Base-by-base conservation (phyloP, 495 filamentous ascomycete genomes). In the Cenococcum geophilum region DNA sequence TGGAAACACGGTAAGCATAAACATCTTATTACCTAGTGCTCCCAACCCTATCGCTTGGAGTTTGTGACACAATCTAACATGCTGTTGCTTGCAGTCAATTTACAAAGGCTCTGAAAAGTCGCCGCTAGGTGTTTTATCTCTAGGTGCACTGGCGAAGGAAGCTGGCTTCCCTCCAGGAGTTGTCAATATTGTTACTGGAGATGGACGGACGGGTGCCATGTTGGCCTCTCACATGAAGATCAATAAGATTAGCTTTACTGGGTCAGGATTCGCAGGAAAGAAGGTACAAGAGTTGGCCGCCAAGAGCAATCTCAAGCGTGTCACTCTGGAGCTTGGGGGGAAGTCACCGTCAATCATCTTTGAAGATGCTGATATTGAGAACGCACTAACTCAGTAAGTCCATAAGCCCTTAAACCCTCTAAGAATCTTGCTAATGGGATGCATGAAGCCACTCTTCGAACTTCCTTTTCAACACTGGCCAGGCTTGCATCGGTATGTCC, bases 161-260 rank as follows among this genome's bases (percentile, higher is more conserved):
- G 73, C 73, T 32, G 73, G 73, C 27, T 75, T 75, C 59, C 73
- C 73, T 18, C 66, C 68, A n/a, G 72, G 71, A 20, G 70, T 73
- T 0, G 64, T 75, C 62, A 75, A 75, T 57, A 63, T 75, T 32
- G 48, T 75, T 36, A 63, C 68, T 18, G 72, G 72, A 22, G 71
- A 64, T 50, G 73, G 71, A 9, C 20, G 56, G 11, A 63, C 68
- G 6, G 73, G 73, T 10, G 55, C 63, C 1, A 53, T 75, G 60
- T 60, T 75, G 1, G 65, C 72, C 8, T 62, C 56, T 22, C 72
- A 74, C 62, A 75, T 73, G 71, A 50, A 71, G 23, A 65, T 75
- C 57, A 58, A 66, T 43, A 73, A 73, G 63, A 72, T 75, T 51
- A 69, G 64, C 16, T 75, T 75, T 57, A 73, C 71, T 14, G 73